Conservation (phyloP, 805 yeast species). For the Saccharomycopsis oosterbeekiorum region DNA sequence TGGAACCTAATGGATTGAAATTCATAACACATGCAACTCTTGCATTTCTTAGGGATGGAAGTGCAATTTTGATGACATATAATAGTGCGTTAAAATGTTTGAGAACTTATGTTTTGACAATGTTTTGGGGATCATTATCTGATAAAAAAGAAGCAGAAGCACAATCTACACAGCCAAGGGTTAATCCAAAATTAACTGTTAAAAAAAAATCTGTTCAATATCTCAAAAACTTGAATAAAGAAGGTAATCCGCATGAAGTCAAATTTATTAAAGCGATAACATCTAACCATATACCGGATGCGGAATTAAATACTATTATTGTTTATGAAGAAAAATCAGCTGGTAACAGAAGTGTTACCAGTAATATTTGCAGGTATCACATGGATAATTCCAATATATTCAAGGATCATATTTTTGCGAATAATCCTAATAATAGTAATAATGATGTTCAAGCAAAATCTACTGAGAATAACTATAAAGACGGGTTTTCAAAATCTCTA, state of each 20-base stretch:
- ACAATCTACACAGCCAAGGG: conserved; percentile 15
- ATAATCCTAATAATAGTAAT: neutral
- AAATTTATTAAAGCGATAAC: conserved; percentile 33
- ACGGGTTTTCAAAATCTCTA: neutral
- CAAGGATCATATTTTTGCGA: conserved; percentile 1
- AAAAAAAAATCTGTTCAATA: conserved; percentile 25
- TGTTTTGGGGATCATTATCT: conserved; percentile 49
- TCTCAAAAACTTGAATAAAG: conserved; percentile 2
- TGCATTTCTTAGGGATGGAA: conserved; percentile 42
- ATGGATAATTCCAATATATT: neutral
- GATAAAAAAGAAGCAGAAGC: conserved; percentile 38
- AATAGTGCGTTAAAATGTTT: conserved; percentile 30
- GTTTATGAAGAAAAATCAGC: conserved; percentile 3
- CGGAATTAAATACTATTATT: conserved; percentile 33
- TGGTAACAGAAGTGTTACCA: neutral
- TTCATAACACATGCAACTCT: conserved; percentile 33
- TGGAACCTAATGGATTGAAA: neutral
- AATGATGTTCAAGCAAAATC: neutral
- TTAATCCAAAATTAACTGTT: conserved; percentile 31
- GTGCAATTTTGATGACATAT: conserved; percentile 34
- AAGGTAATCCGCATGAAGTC: conserved; percentile 21
- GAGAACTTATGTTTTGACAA: conserved; percentile 31
- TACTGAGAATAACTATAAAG: neutral
- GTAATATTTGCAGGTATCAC: conserved; percentile 7
- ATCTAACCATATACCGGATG: conserved; percentile 29